phyloP scores from a whole-genome alignment of 2,329 filamentous ascomycete species.

The Cercospora janseana region DNA sequence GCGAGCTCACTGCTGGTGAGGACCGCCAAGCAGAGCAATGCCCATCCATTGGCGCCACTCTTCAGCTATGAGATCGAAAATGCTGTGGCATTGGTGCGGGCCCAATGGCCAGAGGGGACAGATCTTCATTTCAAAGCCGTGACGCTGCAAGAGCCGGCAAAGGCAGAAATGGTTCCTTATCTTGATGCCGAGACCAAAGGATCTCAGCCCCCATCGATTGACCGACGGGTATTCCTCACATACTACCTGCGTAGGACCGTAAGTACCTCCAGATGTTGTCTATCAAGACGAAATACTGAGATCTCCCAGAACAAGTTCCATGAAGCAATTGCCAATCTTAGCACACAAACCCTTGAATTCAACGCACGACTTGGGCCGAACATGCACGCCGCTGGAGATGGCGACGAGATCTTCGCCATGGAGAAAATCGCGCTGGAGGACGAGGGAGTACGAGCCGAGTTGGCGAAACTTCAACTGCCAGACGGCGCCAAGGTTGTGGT shows the following conservation, averaged over 20 bases:
- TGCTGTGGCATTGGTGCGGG: constrained; percentile 51
- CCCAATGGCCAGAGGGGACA: constrained; percentile 55
- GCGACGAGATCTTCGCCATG: constrained; percentile 59
- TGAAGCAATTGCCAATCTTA: constrained; percentile 59
- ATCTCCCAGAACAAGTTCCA: constrained; percentile 57
- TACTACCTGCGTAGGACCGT: constrained; percentile 61
- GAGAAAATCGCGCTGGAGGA: constrained; percentile 58
- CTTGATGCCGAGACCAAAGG: constrained; percentile 36
- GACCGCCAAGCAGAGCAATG: constrained; percentile 24
- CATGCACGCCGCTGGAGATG: constrained; percentile 57
- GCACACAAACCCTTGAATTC: constrained; percentile 51
- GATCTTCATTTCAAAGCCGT: constrained; percentile 65
- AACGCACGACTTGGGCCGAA: constrained; percentile 60
- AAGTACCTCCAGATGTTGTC: constrained; percentile 25
- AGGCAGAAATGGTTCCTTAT: constrained; percentile 35
- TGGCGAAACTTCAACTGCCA: constrained; percentile 59
- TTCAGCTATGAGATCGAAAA: constrained; percentile 57
- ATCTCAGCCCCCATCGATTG: constrained; percentile 46
- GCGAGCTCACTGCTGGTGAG: constrained; percentile 29
- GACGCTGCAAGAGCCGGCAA: constrained; percentile 43
- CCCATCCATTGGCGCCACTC: constrained; percentile 62
- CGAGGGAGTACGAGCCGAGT: constrained; percentile 56
- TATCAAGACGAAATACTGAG: background rate
- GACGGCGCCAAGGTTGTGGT: constrained; percentile 56
- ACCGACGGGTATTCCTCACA: constrained; percentile 51